Percentiles rank a stretch among this genome's conserved stretches.
phyloP scores from a whole-genome alignment of 805 yeast genomes.

The Metschnikowia cerradonensis region DNA sequence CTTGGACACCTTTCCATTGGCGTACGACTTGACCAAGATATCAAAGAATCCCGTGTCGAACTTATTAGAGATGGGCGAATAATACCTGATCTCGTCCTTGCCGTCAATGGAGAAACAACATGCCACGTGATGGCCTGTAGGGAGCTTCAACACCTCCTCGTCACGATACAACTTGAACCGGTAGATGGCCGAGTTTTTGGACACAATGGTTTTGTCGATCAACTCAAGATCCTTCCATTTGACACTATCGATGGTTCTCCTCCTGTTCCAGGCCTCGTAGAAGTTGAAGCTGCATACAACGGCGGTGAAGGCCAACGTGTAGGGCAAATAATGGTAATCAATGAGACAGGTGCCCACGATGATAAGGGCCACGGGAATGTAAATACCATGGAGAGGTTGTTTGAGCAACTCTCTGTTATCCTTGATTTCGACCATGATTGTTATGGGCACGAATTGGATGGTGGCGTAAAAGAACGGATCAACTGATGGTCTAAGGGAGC shows the following conservation, averaged over 20 bases:
- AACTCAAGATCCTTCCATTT: conserved; percentile 66
- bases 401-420: conserved; percentile 54
- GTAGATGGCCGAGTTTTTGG: conserved; percentile 69
- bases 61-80: conserved; percentile 72
- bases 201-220: conserved; percentile 67
- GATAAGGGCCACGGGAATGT: conserved; percentile 62
- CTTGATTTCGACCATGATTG: conserved; percentile 17
- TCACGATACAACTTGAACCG: conserved; percentile 62
- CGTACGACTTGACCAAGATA: conserved; percentile 70
- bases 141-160: conserved; percentile 58
- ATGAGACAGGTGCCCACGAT: conserved; percentile 57
- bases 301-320: conserved; percentile 33
- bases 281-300: conserved; percentile 31
- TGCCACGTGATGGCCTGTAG: conserved; percentile 74
- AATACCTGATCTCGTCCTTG: conserved; percentile 58
- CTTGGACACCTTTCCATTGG: conserved; percentile 65
- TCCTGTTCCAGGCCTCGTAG: conserved; percentile 40
- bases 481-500: not conserved
- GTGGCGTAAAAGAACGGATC: no score
- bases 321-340: conserved; percentile 48
- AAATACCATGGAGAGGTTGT: conserved; percentile 72
- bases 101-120: conserved; percentile 49
- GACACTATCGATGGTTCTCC: conserved; percentile 44
- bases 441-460: no score
- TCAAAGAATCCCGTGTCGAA: conserved; percentile 73